phyloP scores from a whole-genome alignment of 805 yeast genomes.

The Candida rishiriensis region DNA sequence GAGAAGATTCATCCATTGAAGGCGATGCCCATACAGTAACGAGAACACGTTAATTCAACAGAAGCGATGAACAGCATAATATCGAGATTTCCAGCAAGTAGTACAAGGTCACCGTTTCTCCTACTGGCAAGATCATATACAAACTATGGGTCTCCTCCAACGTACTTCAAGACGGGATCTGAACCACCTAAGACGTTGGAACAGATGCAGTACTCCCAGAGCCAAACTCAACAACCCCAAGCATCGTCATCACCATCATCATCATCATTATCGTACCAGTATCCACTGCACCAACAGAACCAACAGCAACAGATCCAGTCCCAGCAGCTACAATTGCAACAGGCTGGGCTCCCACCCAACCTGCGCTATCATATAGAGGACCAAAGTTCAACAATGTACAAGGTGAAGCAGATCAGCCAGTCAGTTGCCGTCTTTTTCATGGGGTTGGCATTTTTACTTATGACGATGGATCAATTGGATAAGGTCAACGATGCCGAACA shows the following conservation, averaged over 20 bases:
- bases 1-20: too few relatives aligned
- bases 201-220: conserved; percentile 6
- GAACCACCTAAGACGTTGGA: conserved; percentile 30
- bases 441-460: neutral
- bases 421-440: conserved; percentile 8
- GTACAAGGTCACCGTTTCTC: too few relatives aligned
- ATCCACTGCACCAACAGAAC: neutral
- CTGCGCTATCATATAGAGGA: too few relatives aligned
- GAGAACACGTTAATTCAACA: too few relatives aligned
- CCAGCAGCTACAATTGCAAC: too few relatives aligned
- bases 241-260: neutral
- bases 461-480: neutral
- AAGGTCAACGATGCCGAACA: conserved; percentile 14
- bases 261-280: too few relatives aligned
- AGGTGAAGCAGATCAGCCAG: conserved; percentile 6
- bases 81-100: too few relatives aligned
- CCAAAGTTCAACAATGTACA: conserved; percentile 6
- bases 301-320: neutral
- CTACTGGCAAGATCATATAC: conserved; percentile 1
- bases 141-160: conserved; percentile 12
- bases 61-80: too few relatives aligned
- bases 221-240: neutral
- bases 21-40: too few relatives aligned
- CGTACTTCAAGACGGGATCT: conserved; percentile 20
- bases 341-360: too few relatives aligned